Evolutionary conservation across 352 stramenopile species (phyloP).

Genomic region (Globisporangium ultimum): DNA sequence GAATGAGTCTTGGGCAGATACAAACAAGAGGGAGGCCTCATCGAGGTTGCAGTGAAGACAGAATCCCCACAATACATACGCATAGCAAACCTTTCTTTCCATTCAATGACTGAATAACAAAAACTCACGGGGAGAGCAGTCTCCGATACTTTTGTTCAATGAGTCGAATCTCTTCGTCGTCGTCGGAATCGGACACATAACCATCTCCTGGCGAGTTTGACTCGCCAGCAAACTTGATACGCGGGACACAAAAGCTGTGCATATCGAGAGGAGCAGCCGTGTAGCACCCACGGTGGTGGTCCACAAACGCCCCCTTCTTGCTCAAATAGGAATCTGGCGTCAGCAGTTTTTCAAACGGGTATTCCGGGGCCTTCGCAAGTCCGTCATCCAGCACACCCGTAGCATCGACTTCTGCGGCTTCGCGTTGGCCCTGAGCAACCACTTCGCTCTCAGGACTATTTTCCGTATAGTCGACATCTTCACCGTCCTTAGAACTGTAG

Average conservation of each 20-base stretch:
- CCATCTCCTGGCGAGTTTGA: not conserved
- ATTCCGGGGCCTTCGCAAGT: too few relatives aligned
- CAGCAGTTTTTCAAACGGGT: constrained; percentile 24
- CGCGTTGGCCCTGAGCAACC: too few relatives aligned
- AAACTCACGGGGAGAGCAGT: constrained; percentile 31
- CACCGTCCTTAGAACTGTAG: too few relatives aligned
- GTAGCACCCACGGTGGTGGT: constrained; percentile 49
- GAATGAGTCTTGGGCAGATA: not conserved
- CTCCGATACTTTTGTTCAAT: constrained; percentile 78
- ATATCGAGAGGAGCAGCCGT: constrained; percentile 44
- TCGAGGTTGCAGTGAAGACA: too few relatives aligned
- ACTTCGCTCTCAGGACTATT: too few relatives aligned
- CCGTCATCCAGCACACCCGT: not conserved
- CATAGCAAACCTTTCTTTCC: not conserved
- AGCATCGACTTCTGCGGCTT: not conserved
- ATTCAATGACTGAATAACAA: not conserved
- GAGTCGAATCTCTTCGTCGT: constrained; percentile 66
- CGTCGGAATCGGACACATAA: constrained; percentile 45
- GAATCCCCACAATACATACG: too few relatives aligned
- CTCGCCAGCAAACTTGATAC: constrained; percentile 61
- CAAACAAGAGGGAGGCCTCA: not conserved
- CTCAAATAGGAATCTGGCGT: constrained; percentile 45
- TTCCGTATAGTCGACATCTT: too few relatives aligned
- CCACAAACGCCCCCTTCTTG: constrained; percentile 40
- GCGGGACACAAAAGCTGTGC: constrained; percentile 74